These are phyloP conservation scores for Kazachstania psychrophila DNA, from an alignment of 805 yeast species.

Conservation along the genomic window DNA sequence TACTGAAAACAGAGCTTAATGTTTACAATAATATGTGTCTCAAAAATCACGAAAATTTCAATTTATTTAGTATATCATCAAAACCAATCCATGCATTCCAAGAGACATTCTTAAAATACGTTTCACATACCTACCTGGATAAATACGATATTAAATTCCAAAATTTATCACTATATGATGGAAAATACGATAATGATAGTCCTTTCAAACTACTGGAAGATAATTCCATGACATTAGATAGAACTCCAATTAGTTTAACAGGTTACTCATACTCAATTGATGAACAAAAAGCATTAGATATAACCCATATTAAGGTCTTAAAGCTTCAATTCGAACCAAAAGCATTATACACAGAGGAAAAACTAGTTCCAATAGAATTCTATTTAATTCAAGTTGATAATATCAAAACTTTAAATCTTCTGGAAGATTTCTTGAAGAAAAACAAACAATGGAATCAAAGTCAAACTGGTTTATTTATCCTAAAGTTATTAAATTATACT, in stretches of 20 bases:
- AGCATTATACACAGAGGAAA: not conserved
- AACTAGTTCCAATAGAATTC: constrained; percentile 10
- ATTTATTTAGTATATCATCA: constrained; percentile 17
- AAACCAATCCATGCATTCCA: constrained; percentile 12
- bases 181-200: constrained; percentile 3
- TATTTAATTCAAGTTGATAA: constrained; percentile 23
- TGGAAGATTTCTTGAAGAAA: constrained; percentile 8
- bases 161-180: constrained; percentile 23
- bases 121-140: constrained; percentile 10
- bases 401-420: constrained; percentile 8
- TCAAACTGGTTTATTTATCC: constrained; percentile 23
- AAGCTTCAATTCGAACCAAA: constrained; percentile 14
- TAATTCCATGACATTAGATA: not conserved
- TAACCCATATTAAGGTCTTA: constrained; percentile 9
- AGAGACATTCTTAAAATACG: constrained; percentile 12
- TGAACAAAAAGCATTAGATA: constrained; percentile 1
- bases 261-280: not conserved
- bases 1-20: constrained; percentile 21
- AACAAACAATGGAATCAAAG: constrained; percentile 8
- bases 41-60: constrained; percentile 15
- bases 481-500: constrained; percentile 27
- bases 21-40: constrained; percentile 24
- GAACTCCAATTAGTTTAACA: not conserved
- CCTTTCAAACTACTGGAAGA: constrained; percentile 1
- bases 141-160: constrained; percentile 16